Percentiles rank a stretch among this genome's conserved stretches.
Evolutionary conservation across 495 filamentous ascomycete species (phyloP).

Genomic region (Penicillium ochrochloron): DNA sequence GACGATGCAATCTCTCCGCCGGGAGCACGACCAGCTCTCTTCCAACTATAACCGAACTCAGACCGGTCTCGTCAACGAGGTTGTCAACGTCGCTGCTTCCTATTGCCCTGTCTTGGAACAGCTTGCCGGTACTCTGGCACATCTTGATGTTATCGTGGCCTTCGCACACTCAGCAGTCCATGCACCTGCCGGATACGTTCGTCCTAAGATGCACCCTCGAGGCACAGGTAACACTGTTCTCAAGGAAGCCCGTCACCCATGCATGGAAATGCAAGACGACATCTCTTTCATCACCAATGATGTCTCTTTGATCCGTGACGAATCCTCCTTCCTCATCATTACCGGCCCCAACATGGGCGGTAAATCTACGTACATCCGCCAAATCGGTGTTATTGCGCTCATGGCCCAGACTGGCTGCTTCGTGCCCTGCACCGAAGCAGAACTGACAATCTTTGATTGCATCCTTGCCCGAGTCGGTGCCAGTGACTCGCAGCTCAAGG

Average conservation of each 20-base stretch:
- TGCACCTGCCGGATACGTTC: constrained; percentile 87
- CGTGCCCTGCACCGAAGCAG: constrained; percentile 87
- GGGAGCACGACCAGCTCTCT: constrained; percentile 92
- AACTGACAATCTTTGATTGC: constrained; percentile 95
- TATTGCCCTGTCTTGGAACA: constrained; percentile 93
- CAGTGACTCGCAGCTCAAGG: constrained; percentile 94
- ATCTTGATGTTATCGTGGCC: constrained; percentile 95
- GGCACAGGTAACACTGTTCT: constrained; percentile 90
- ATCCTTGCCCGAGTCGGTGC: constrained; percentile 97
- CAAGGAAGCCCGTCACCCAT: constrained; percentile 93
- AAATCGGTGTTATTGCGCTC: constrained; percentile 95
- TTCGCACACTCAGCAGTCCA: constrained; percentile 95
- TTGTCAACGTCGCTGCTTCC: constrained; percentile 90
- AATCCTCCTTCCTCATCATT: constrained; percentile 92
- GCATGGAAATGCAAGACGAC: constrained; percentile 99
- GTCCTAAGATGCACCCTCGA: constrained; percentile 89
- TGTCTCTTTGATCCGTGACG: constrained; percentile 77
- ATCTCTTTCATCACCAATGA: constrained; percentile 99
- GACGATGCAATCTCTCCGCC: constrained; percentile 76
- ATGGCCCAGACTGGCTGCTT: constrained; percentile 99
- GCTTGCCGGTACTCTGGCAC: constrained; percentile 85
- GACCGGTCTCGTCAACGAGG: constrained; percentile 86
- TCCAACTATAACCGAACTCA: constrained; percentile 97
- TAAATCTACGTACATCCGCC: constrained; percentile 98
- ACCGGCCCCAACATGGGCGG: constrained; percentile 99